Percentiles rank a stretch among this genome's conserved stretches.
Evolutionary conservation across 164 flowering plant genomes (phyloP).

Genomic region (Warburgia ugandensis): DNA sequence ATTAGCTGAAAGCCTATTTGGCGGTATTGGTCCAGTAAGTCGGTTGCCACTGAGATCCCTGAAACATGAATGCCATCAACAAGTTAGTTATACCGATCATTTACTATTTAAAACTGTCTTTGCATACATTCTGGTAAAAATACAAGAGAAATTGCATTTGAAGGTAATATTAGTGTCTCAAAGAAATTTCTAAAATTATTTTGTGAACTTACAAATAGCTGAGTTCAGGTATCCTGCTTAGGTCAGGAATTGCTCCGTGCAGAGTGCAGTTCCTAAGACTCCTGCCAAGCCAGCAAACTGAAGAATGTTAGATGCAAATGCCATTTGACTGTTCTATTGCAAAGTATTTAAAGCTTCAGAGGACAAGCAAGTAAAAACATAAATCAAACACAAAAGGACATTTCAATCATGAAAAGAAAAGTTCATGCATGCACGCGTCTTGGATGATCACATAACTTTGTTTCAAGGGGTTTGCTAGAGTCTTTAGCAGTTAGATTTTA

Average conservation of each 20-base stretch:
- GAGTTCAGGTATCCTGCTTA: conserved; percentile 46
- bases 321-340: background rate
- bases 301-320: background rate
- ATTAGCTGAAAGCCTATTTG: conserved; percentile 38
- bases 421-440: too few species aligned
- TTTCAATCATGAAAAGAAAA: too few species aligned
- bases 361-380: background rate
- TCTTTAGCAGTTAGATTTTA: too few species aligned
- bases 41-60: conserved; percentile 80
- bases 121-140: too few species aligned
- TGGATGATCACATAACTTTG: too few species aligned
- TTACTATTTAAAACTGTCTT: background rate
- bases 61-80: conserved; percentile 10
- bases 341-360: background rate
- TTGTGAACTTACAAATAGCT: conserved; percentile 54
- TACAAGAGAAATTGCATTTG: background rate
- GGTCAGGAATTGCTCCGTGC: conserved; percentile 64
- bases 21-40: conserved; percentile 56
- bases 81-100: background rate
- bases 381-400: too few species aligned
- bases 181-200: background rate
- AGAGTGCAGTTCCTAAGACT: conserved; percentile 83
- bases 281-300: conserved; percentile 25
- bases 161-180: background rate
- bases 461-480: too few species aligned